Evolutionary conservation across 495 filamentous ascomycete genomes (phyloP).

Genomic region (Emericellopsis terricola): DNA sequence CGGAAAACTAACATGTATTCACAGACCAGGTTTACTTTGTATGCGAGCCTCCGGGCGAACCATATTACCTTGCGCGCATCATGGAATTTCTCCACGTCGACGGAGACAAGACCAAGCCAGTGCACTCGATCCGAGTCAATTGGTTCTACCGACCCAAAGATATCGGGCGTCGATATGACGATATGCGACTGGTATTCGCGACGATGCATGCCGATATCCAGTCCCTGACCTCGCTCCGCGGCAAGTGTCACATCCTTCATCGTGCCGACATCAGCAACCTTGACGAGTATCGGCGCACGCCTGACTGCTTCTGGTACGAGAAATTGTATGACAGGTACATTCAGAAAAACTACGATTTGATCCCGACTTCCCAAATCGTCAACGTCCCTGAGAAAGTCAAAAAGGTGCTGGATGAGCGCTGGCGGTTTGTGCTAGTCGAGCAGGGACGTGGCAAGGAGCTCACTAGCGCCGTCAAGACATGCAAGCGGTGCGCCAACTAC

Average conservation of each 20-base stretch:
- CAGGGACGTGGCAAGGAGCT: slow-evolving; percentile 82
- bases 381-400: slow-evolving; percentile 92
- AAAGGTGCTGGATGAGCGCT: slow-evolving; percentile 83
- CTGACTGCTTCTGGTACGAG: slow-evolving; percentile 90
- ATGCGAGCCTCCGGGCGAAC: slow-evolving; percentile 93
- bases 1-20: no score
- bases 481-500: slow-evolving; percentile 77
- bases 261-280: slow-evolving; percentile 68
- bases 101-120: slow-evolving; percentile 48
- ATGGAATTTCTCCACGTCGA: slow-evolving; percentile 90
- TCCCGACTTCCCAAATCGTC: slow-evolving; percentile 80
- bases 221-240: slow-evolving; percentile 77
- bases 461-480: slow-evolving; percentile 89
- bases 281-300: slow-evolving; percentile 63
- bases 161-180: slow-evolving; percentile 76
- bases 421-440: slow-evolving; percentile 90
- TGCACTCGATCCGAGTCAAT: slow-evolving; percentile 84
- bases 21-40: slow-evolving; percentile 94
- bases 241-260: slow-evolving; percentile 80
- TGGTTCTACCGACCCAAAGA: slow-evolving; percentile 98
- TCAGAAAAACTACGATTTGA: slow-evolving; percentile 90
- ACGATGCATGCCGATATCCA: slow-evolving; percentile 98
- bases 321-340: slow-evolving; percentile 98
- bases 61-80: slow-evolving; percentile 91
- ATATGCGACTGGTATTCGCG: slow-evolving; percentile 76